Evolutionary conservation across 768 basidiomycete species (phyloP).

Genomic region (Phylloporus sp.): DNA sequence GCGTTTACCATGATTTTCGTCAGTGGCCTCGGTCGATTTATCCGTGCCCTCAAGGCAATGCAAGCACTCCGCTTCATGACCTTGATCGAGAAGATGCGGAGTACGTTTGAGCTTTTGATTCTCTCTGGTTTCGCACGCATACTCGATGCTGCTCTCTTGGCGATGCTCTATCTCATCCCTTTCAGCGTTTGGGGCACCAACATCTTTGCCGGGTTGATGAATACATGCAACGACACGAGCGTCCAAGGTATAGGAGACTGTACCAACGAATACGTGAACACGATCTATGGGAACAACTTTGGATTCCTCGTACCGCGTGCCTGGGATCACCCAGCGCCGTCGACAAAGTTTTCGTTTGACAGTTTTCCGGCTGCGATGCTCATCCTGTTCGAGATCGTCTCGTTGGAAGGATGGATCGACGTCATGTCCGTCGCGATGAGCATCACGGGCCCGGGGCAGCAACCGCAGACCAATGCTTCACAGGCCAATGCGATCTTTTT

Average conservation of each 20-base stretch:
- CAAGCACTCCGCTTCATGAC: slow-evolving; percentile 88
- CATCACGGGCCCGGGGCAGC: slow-evolving; percentile 62
- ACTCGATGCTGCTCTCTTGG: slow-evolving; percentile 83
- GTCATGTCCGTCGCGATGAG: slow-evolving; percentile 80
- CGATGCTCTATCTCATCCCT: slow-evolving; percentile 87
- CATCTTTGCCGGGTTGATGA: slow-evolving; percentile 84
- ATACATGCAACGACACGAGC: slow-evolving; percentile 70
- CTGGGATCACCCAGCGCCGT: slow-evolving; percentile 85
- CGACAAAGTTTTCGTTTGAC: slow-evolving; percentile 87
- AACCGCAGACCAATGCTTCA: slow-evolving; percentile 67
- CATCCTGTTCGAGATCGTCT: slow-evolving; percentile 95
- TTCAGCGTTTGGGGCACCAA: slow-evolving; percentile 93
- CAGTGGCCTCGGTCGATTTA: slow-evolving; percentile 75
- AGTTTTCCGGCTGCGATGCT: slow-evolving; percentile 76
- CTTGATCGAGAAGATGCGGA: slow-evolving; percentile 78
- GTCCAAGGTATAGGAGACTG: slow-evolving; percentile 57
- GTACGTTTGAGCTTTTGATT: slow-evolving; percentile 81
- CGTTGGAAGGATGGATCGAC: slow-evolving; percentile 95
- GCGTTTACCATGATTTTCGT: slow-evolving; percentile 67
- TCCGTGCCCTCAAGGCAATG: slow-evolving; percentile 81
- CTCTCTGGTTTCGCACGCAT: slow-evolving; percentile 83
- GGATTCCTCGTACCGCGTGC: slow-evolving; percentile 74
- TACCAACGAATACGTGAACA: slow-evolving; percentile 65
- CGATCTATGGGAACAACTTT: slow-evolving; percentile 55
- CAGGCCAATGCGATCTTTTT: slow-evolving; percentile 89